Evolutionary conservation across 2,329 filamentous ascomycete genomes (phyloP), one percentile per base, ranked within the genome.

Genomic region (Pseudogymnoascus verrucosus): DNA sequence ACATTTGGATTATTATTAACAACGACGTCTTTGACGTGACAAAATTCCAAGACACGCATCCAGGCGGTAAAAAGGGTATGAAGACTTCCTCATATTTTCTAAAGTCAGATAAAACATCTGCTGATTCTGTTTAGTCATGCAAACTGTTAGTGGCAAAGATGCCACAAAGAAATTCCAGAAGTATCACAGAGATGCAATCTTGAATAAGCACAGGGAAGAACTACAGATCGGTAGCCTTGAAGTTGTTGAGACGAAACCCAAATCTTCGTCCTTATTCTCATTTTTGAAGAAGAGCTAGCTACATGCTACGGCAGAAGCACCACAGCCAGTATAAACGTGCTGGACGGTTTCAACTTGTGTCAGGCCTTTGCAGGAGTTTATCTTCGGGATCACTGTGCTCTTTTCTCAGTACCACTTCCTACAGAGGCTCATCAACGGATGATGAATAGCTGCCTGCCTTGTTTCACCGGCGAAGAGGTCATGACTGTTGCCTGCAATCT

Each of bases 21-120:
- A 89, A 93, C 71, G 93, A 98, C 76, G 93, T 98, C 69, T 98
- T 96, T 77, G 93, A 99, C 74, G 76, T 98, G 71, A 96, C 92
- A 70, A 92, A 87, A 73, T 93, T 93, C 75, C 89, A 91, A 75
- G 88, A 93, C 66, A 89, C 93, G 69, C 90, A 93, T 76, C 90
- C 90, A 75, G 91, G 91, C 84, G 70, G 71, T 12, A 63, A 65
- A 47, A 71, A 68, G 66, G 63, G 68, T 70, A 16, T 37, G 59
- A 37, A 28, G 5, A 4, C 34, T 5, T 26, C n/a, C 8, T 19
- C 19, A 80, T 79, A 78, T 71, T 14, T 19, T n/a, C 10, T 12
- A 3, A 34, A 19, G 40, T 31, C 7, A 1, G 2, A 34, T 21
- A 19, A 31, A 31, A 7, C 6, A 1, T 4, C 26, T 5, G 16